Conservation (phyloP, 2,329 filamentous ascomycete species). For the Thielaviopsis ethacetica region DNA sequence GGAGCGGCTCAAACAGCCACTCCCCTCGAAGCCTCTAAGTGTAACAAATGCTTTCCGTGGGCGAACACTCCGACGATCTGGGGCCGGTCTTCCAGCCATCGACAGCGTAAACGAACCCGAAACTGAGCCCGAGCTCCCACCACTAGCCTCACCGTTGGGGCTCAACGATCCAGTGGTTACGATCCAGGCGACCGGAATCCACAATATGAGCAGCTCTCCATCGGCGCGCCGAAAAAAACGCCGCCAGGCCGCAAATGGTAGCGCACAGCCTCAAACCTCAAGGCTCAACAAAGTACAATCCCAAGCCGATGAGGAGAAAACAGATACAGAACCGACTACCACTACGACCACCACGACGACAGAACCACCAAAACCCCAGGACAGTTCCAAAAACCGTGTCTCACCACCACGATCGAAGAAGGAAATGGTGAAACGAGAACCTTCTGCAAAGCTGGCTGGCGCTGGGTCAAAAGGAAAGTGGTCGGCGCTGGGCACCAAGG, state of each 20-base stretch:
- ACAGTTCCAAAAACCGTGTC: background rate
- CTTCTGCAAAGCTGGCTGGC: conserved; percentile 2
- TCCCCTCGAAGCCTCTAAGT: background rate
- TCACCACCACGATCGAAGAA: conserved; percentile 5
- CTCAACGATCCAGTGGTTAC: conserved; percentile 35
- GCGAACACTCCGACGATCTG: conserved; percentile 15
- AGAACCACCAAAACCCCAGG: background rate
- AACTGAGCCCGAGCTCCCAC: conserved; percentile 41
- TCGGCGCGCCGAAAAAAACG: conserved; percentile 1
- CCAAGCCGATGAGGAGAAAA: background rate
- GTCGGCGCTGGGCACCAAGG: background rate
- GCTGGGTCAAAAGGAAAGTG: conserved; percentile 5
- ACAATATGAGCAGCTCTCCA: conserved; percentile 11
- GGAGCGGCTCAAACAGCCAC: background rate
- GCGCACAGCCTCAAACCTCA: conserved; percentile 33
- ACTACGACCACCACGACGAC: background rate
- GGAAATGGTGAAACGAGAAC: background rate
- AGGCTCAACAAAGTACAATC: conserved; percentile 20
- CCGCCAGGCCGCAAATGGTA: background rate
- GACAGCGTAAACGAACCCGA: background rate
- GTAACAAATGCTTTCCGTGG: conserved; percentile 6
- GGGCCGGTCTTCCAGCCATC: conserved; percentile 4
- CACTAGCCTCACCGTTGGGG: conserved; percentile 33
- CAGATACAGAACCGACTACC: background rate
- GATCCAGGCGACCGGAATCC: conserved; percentile 41